Base-by-base conservation (phyloP, 345 rosid species). In the Rhizophora mangle region DNA sequence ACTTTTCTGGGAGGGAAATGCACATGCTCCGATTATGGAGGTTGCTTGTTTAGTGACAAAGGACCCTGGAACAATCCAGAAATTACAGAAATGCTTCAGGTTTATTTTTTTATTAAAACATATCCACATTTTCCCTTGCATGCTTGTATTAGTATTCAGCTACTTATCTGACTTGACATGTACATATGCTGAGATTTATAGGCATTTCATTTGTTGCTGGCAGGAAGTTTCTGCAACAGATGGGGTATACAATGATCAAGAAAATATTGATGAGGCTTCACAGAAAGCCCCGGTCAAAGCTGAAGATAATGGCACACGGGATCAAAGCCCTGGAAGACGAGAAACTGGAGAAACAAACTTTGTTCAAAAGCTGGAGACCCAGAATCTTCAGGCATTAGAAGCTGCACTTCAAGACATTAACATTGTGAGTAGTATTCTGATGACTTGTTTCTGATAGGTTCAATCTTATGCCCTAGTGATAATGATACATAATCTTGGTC, bases 61-160 rank as follows among this genome's bases (percentile, higher is more conserved):
- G 90, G 89, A 21, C 93, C 90, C 16, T 88, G 93, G 90, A 79
- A 86, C 21, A 76, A 86, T 71, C 93, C 89, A 11, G 90, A 88
- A 60, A 78, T 83, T 8, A 43, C 4, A 54, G 82, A 83, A 68
- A 72, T 79, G 69, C 67, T 86, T 74, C 74, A 83, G 93, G 89
- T 85, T 72, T 62, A 8, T n/a, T 70, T 72, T 49, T 63, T 32
- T 51, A 54, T 26, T 19, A 32, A 26, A 39, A 6, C 26, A 4
- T 51, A 61, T 75, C 62, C 56, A 11, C 51, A n/a, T 31, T 39
- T 32, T 68, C 32, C 36, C 36, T 55, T 20, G n/a, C 5, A 6
- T 43, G 49, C 49, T 13, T 43, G 49, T 43, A 43, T 43, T 43
- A 43, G 49, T 8, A 46, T 20, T 60, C 32, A 26, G 30, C 60